Percentiles rank a stretch among this genome's conserved stretches.
Conservation (phyloP, 73 alveolate species). For the Paramecium pentaurelia region DNA sequence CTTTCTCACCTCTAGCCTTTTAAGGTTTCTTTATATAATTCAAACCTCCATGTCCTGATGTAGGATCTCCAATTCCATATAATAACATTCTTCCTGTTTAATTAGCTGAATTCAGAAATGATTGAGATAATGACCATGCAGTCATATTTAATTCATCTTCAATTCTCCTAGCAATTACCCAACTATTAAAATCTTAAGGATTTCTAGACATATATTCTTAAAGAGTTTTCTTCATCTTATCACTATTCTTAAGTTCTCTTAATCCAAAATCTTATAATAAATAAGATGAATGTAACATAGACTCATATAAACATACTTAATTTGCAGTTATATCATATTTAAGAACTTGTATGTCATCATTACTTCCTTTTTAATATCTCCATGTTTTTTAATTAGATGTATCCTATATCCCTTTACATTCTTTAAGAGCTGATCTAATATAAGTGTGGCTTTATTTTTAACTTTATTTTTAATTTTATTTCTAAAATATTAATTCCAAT, state of each 20-base stretch:
- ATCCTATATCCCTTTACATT: slow-evolving; percentile 14
- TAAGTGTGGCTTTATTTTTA: background rate
- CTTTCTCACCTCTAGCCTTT: slow-evolving; percentile 61
- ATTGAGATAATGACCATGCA: slow-evolving; percentile 94
- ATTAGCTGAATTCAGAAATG: slow-evolving; percentile 75
- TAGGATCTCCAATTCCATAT: slow-evolving; percentile 98
- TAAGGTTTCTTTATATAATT: slow-evolving; percentile 93
- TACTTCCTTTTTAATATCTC: slow-evolving; percentile 22
- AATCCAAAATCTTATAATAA: slow-evolving; percentile 75
- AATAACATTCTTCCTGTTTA: slow-evolving; percentile 89
- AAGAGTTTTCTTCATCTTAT: slow-evolving; percentile 86
- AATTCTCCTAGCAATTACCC: slow-evolving; percentile 80
- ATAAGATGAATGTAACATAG: slow-evolving; percentile 69
- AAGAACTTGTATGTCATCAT: background rate
- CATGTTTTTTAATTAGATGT: slow-evolving; percentile 3
- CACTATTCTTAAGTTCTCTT: slow-evolving; percentile 85
- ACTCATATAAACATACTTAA: slow-evolving; percentile 93
- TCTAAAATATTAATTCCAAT: slow-evolving; percentile 72
- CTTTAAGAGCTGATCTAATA: slow-evolving; percentile 6
- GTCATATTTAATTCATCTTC: slow-evolving; percentile 96
- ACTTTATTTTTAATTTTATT: background rate
- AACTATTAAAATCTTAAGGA: slow-evolving; percentile 42
- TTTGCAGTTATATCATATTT: slow-evolving; percentile 83
- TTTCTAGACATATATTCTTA: slow-evolving; percentile 86
- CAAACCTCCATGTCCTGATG: slow-evolving; percentile 97